Evolutionary conservation across 805 yeast species (phyloP).

Genomic region (Myxozyma udenii): DNA sequence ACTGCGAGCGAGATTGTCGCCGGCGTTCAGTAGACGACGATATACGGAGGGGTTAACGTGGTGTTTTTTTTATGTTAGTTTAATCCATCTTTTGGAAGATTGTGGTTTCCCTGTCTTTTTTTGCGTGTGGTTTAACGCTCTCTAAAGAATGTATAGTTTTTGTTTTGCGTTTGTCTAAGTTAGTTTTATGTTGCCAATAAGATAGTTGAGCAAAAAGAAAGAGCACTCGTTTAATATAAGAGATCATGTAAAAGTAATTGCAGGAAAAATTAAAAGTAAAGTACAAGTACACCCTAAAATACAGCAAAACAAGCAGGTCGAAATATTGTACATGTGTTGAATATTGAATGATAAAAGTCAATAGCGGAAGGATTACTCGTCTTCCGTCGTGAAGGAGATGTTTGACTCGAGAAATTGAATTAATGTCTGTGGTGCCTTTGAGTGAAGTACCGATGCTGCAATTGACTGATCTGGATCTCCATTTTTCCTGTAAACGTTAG

Average conservation of each 20-base stretch:
- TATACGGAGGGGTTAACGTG: background rate
- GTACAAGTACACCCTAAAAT: too few relatives aligned
- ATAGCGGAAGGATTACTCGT: background rate
- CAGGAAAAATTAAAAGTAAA: too few relatives aligned
- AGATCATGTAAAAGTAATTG: too few relatives aligned
- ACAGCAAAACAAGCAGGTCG: too few relatives aligned
- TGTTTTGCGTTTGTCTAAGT: too few relatives aligned
- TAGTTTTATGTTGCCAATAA: too few relatives aligned
- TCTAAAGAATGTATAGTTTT: background rate
- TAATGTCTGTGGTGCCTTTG: conserved; percentile 5
- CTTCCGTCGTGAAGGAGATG: background rate
- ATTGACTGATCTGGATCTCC: background rate
- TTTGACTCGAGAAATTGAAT: conserved; percentile 5
- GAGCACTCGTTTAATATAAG: too few relatives aligned
- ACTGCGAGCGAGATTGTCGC: conserved; percentile 89
- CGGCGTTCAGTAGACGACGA: conserved; percentile 22
- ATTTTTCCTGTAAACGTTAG: background rate
- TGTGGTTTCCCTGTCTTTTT: too few relatives aligned
- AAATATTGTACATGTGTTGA: background rate
- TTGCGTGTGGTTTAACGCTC: background rate
- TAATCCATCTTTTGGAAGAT: background rate
- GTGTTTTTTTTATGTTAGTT: background rate
- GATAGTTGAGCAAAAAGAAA: too few relatives aligned
- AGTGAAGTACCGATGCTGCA: conserved; percentile 1
- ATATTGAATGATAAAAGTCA: background rate